These are phyloP conservation scores for Chlorella sp. DNA, from an alignment of 139 green algal species.

Conservation along the genomic window DNA sequence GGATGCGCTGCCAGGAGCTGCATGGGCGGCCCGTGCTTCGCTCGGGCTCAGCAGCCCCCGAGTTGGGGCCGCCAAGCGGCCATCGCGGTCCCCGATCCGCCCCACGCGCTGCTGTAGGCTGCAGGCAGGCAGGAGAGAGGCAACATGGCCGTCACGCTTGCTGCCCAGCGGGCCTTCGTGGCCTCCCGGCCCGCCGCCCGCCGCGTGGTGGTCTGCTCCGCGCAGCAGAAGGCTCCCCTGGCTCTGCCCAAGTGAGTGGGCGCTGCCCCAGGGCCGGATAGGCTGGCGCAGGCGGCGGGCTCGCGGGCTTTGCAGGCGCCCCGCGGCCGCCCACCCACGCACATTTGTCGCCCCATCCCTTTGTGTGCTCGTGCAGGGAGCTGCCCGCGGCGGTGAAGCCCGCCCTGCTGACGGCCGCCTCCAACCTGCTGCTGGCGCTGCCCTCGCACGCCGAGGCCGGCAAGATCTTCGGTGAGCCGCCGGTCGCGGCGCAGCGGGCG, in stretches of 20 bases:
- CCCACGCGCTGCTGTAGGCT: too few species aligned
- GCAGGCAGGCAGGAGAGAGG: too few species aligned
- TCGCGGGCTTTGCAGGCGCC: too few species aligned
- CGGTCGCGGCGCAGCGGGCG: neutral
- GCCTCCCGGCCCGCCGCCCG: neutral
- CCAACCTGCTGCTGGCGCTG: constrained; percentile 77
- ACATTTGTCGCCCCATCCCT: too few species aligned
- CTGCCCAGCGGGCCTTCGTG: neutral
- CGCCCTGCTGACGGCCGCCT: constrained; percentile 58
- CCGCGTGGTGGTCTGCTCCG: constrained; percentile 1
- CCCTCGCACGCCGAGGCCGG: constrained; percentile 80
- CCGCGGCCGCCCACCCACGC: too few species aligned
- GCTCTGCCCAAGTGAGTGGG: neutral
- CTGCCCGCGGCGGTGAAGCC: constrained; percentile 63
- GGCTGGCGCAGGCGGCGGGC: neutral
- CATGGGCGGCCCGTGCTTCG: too few species aligned
- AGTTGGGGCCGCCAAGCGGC: too few species aligned
- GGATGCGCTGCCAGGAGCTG: too few species aligned
- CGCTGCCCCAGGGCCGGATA: neutral
- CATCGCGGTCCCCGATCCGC: too few species aligned
- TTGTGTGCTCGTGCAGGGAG: constrained; percentile 37
- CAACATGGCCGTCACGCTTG: too few species aligned
- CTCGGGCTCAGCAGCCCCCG: too few species aligned
- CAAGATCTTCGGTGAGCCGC: constrained; percentile 67
- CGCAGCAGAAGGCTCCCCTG: neutral